Percentiles rank a stretch among this genome's conserved stretches.
These are phyloP conservation scores for Aspergillus fischeri DNA, from an alignment of 2,329 filamentous ascomycete species.

Conservation along the genomic window DNA sequence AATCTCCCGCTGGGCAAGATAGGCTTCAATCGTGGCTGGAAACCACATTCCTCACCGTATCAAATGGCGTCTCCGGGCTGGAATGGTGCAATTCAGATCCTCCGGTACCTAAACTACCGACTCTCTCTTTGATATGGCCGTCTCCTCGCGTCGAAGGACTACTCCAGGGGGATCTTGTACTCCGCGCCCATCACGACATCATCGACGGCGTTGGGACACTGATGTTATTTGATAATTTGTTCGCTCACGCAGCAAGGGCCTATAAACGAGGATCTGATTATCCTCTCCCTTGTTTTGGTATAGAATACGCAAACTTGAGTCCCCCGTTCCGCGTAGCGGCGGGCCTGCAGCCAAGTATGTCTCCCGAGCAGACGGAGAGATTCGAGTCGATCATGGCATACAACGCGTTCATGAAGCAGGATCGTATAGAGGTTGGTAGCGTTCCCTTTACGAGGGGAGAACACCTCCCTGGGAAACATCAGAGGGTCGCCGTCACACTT, in stretches of 20 bases:
- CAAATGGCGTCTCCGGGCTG: constrained; percentile 9
- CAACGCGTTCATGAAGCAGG: constrained; percentile 11
- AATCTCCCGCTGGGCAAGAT: constrained; percentile 2
- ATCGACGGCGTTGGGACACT: constrained; percentile 21
- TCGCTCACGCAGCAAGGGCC: constrained; percentile 11
- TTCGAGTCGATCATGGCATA: constrained; percentile 7
- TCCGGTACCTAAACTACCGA: constrained; percentile 19
- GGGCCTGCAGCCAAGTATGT: constrained; percentile 9
- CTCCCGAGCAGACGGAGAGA: constrained; percentile 4
- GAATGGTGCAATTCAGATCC: constrained; percentile 26
- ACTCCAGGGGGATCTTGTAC: constrained; percentile 14
- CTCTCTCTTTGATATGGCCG: constrained; percentile 19
- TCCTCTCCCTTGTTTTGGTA: constrained; percentile 9
- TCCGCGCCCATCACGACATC: constrained; percentile 20
- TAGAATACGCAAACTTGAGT: constrained; percentile 19
- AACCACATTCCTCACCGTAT: constrained; percentile 14
- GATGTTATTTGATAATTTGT: constrained; percentile 17
- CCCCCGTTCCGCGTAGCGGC: constrained; percentile 21
- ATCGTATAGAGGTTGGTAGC: constrained; percentile 14
- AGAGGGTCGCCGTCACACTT: constrained; percentile 16
- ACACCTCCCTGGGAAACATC: constrained; percentile 16
- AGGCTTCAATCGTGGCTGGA: constrained; percentile 13
- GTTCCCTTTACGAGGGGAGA: constrained; percentile 11
- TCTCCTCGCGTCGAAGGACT: background rate
- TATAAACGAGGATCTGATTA: constrained; percentile 7